Base-by-base conservation (phyloP, 305 asterid species). In the Fraxinus xanthoxyloides region DNA sequence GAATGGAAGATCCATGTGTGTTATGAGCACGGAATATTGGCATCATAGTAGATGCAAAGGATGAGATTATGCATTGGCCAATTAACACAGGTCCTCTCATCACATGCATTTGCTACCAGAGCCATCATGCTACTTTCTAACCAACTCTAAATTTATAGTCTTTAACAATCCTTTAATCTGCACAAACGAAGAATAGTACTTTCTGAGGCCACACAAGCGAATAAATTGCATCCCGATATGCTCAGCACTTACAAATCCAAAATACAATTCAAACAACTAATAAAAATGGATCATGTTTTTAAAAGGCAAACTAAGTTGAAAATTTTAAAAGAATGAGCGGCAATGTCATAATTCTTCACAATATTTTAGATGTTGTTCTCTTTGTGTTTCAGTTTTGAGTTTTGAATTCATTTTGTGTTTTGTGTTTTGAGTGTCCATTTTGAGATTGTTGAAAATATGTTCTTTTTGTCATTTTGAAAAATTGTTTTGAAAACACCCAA, bases 1-100 rank as follows among this genome's bases (percentile, higher is more conserved):
- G 90, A 84, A 82, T 86, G 85, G 72, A 88, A 84, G 87, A 75
- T 76, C 59, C 85, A 80, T 84, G 84, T 82, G 83, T 82, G 78
- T 80, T 35, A 17, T 17, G 8, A 17, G 77, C 46, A 4, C 54
- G 35, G 19, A 69, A 17, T 75, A 19, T 69, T 65, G 51, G 36
- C 65, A 72, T 24, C 15, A 3, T 72, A 28, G 46, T 28, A 28
- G 74, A 72, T 40, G 75, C 28, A 9, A 15, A 85, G 77, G 63
- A 72, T 67, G 82, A 3, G 77, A 67, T 28, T 56, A 26, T 9
- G 70, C 40, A 6, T 23, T 77, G 34, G 46, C 24, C 28, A 40
- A 67, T 43, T 1, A 26, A 65, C 61, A 59, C 63, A 36, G 65
- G 46, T 23, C 76, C 36, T 30, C 63, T 15, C 65, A 40, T 79